Conservation (phyloP, 2,329 filamentous ascomycete genomes). For the Epichloe scottii region DNA sequence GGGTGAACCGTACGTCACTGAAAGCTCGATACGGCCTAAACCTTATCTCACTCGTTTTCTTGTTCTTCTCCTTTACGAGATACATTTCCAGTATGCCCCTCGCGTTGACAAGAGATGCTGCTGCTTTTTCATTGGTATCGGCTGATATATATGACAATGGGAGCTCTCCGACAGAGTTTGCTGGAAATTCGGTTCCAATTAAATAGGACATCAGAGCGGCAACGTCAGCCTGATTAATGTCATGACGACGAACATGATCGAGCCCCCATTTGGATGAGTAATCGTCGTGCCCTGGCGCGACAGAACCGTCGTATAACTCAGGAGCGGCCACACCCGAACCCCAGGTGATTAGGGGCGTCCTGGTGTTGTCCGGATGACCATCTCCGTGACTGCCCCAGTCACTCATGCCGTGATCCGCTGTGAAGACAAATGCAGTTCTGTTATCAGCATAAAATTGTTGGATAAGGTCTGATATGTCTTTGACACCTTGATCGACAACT, state of each 20-base stretch:
- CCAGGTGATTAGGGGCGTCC: conserved; percentile 87
- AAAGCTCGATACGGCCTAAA: conserved; percentile 68
- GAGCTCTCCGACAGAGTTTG: conserved; percentile 90
- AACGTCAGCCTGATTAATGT: conserved; percentile 88
- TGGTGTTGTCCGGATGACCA: conserved; percentile 91
- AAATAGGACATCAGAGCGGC: conserved; percentile 94
- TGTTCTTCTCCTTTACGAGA: conserved; percentile 78
- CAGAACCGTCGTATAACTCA: conserved; percentile 35
- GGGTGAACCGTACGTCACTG: conserved; percentile 46
- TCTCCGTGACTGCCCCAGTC: conserved; percentile 99
- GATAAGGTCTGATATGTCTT: conserved; percentile 69
- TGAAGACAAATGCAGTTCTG: conserved; percentile 91
- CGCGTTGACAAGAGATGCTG: conserved; percentile 74
- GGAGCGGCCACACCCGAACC: conserved; percentile 81
- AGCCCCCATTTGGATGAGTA: conserved; percentile 85
- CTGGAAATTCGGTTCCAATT: conserved; percentile 76
- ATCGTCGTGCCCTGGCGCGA: conserved; percentile 76
- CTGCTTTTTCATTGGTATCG: conserved; percentile 61
- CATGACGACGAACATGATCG: conserved; percentile 68
- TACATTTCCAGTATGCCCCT: conserved; percentile 92
- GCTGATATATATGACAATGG: conserved; percentile 73
- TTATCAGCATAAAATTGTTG: conserved; percentile 75
- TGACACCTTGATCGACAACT: conserved; percentile 80
- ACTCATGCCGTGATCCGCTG: conserved; percentile 97
- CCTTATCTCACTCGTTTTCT: conserved; percentile 60